Conservation (phyloP, 139 green algal genomes). For the Chlorella sorokiniana region DNA sequence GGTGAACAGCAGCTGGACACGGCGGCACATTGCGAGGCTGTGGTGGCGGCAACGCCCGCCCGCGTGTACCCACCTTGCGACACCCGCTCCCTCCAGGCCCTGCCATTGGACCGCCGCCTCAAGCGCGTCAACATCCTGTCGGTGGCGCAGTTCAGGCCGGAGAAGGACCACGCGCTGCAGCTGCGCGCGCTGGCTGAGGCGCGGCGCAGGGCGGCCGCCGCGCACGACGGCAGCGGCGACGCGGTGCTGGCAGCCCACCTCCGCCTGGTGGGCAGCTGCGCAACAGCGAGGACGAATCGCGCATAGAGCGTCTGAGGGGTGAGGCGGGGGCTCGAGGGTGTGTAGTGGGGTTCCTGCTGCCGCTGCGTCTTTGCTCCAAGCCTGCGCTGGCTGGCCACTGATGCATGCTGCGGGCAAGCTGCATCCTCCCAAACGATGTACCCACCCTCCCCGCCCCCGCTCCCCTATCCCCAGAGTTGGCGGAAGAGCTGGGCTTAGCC, state of each 20-base stretch:
- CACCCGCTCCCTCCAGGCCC: conserved; percentile 67
- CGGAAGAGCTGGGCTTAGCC: conserved; percentile 43
- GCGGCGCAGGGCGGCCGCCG: conserved; percentile 8
- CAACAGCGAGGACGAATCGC: conserved; percentile 58
- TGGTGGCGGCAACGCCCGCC: conserved; percentile 67
- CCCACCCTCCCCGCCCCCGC: neutral
- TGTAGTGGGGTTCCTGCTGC: neutral
- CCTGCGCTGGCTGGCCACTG: no score
- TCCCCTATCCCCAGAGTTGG: conserved; percentile 24
- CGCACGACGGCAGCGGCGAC: conserved; percentile 30
- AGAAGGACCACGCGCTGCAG: conserved; percentile 86
- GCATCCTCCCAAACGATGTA: no score
- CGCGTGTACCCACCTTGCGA: conserved; percentile 91
- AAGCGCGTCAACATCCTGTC: conserved; percentile 84
- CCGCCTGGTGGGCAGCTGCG: conserved; percentile 79
- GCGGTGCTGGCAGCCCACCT: conserved; percentile 69
- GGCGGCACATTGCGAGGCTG: conserved; percentile 79
- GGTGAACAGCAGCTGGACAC: conserved; percentile 96
- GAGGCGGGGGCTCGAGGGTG: neutral
- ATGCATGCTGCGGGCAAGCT: neutral
- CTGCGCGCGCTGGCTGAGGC: conserved; percentile 49
- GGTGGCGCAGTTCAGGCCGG: conserved; percentile 93
- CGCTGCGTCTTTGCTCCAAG: neutral
- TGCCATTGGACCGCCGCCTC: conserved; percentile 82
- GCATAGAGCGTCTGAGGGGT: conserved; percentile 61